phyloP scores from a whole-genome alignment of 148 eudicot species.

The Pharnaceum exiguum region DNA sequence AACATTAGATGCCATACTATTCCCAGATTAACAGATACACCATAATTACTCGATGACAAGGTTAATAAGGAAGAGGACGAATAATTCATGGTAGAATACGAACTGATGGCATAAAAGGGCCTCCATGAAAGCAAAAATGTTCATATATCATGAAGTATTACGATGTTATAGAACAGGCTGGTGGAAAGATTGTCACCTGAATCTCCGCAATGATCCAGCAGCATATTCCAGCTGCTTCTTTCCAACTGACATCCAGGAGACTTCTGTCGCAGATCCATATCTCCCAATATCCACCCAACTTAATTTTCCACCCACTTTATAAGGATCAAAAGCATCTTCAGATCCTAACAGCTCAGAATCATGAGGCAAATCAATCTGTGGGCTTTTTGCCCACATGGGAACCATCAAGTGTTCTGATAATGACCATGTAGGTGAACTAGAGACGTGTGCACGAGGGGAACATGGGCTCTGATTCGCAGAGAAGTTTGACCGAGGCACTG shows the following conservation, averaged over 20 bases:
- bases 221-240: constrained; percentile 37
- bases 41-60: too few relatives aligned
- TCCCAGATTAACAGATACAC: too few relatives aligned
- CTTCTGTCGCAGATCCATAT: constrained; percentile 31
- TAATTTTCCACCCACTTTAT: constrained; percentile 28
- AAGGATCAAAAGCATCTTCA: constrained; percentile 29
- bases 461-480: constrained; percentile 4
- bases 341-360: constrained; percentile 28
- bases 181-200: constrained; percentile 12
- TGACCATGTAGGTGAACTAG: constrained; percentile 28
- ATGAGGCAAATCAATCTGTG: constrained; percentile 29
- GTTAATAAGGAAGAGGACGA: too few relatives aligned
- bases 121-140: too few relatives aligned
- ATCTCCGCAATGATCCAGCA: constrained; percentile 32
- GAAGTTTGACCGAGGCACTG: constrained; percentile 13
- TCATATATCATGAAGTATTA: too few relatives aligned
- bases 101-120: too few relatives aligned
- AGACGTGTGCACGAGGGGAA: constrained; percentile 20
- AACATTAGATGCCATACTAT: neutral
- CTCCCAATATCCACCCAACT: constrained; percentile 35
- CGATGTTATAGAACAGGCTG: neutral
- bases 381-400: constrained; percentile 38
- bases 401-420: constrained; percentile 35
- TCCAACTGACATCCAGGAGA: constrained; percentile 38
- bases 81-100: too few relatives aligned